Evolutionary conservation across 257 asterid species (phyloP).

Genomic region (Solanum paucissectum): DNA sequence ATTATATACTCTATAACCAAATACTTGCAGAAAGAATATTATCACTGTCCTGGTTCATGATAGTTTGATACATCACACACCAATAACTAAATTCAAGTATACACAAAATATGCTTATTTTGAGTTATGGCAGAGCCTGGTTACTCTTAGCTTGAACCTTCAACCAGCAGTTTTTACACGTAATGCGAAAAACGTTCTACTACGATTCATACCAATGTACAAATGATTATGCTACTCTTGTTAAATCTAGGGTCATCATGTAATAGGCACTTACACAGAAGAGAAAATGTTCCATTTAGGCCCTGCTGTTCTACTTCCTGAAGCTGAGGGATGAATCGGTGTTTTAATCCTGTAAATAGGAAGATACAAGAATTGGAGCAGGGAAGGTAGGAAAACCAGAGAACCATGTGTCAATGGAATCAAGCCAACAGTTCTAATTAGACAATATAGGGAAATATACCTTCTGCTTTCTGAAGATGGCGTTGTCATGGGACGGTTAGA

Average conservation of each 20-base stretch:
- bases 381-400: neutral
- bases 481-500: slow-evolving; percentile 30
- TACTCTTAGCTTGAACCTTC: neutral
- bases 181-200: neutral
- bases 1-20: neutral
- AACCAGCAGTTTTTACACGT: neutral
- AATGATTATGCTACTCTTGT: neutral
- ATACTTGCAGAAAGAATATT: neutral
- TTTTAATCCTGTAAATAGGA: slow-evolving; percentile 34
- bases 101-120: neutral
- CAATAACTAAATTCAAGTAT: neutral
- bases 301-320: slow-evolving; percentile 56
- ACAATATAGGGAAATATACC: slow-evolving; percentile 21
- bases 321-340: slow-evolving; percentile 35
- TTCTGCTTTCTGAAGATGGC: slow-evolving; percentile 37
- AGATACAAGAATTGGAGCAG: neutral
- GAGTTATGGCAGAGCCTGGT: neutral
- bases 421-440: neutral
- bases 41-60: neutral
- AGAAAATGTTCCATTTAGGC: slow-evolving; percentile 60
- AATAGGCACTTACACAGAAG: slow-evolving; percentile 57
- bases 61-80: neutral
- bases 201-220: neutral
- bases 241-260: neutral
- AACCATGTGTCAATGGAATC: neutral